phyloP scores from a whole-genome alignment of 2,329 filamentous ascomycete genomes.

The Teratosphaeria gauchensis region DNA sequence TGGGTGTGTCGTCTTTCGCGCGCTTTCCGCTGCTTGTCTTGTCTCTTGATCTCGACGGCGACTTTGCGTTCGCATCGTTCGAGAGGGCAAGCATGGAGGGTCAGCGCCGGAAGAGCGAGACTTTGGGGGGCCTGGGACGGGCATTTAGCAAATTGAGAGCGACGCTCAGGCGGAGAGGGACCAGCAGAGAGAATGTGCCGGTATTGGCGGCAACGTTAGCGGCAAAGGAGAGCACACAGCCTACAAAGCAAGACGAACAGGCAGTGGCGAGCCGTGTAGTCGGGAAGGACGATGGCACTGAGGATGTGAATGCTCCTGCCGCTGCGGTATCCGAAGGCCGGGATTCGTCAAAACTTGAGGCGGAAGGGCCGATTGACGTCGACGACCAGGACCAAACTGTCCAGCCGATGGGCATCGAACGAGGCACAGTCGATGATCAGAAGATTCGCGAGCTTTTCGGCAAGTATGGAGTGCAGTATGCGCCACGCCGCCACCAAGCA shows the following conservation, averaged over 20 bases:
- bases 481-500: constrained; percentile 6
- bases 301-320: not conserved
- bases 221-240: not conserved
- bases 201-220: not conserved
- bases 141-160: constrained; percentile 15
- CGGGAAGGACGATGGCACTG: not conserved
- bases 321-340: not conserved
- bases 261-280: not conserved
- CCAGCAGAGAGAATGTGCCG: constrained; percentile 4
- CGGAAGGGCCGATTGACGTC: constrained; percentile 11
- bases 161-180: constrained; percentile 12
- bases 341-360: not conserved
- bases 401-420: constrained; percentile 9
- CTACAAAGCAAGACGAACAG: not conserved
- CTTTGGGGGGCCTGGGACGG: constrained; percentile 16
- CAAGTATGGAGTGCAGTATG: constrained; percentile 32
- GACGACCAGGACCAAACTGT: constrained; percentile 13
- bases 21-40: not conserved
- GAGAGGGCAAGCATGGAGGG: not conserved
- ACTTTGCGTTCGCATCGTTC: not conserved
- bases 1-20: not conserved
- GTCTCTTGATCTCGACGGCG: not conserved
- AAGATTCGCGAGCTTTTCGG: constrained; percentile 31
- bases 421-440: constrained; percentile 11
- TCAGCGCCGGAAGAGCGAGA: not conserved